phyloP scores from a whole-genome alignment of 139 green algal genomes.

The Coccomyxa sp. region DNA sequence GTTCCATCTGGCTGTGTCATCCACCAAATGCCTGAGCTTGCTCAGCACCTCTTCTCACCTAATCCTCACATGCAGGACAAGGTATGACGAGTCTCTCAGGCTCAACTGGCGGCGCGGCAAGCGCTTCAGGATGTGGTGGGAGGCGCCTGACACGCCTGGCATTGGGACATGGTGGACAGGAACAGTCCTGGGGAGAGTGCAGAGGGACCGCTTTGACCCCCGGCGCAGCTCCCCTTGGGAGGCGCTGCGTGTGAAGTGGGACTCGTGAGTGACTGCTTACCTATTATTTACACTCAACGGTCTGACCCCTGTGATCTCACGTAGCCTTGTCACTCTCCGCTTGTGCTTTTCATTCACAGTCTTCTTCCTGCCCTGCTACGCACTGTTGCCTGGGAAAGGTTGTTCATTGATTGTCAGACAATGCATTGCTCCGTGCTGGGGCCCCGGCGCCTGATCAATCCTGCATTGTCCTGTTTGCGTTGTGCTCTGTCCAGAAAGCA shows the following conservation, averaged over 20 bases:
- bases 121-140: not conserved
- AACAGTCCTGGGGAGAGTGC: not conserved
- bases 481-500: no score
- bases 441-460: no score
- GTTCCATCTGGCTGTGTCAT: not conserved
- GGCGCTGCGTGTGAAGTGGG: conserved; percentile 1
- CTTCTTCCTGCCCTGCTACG: not conserved
- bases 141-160: not conserved
- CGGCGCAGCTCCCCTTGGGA: not conserved
- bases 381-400: not conserved
- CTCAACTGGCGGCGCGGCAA: not conserved
- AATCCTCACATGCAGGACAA: not conserved
- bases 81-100: not conserved
- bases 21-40: no score
- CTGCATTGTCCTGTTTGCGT: no score
- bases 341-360: no score
- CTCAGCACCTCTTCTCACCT: no score
- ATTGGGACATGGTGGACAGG: not conserved
- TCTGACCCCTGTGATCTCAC: no score
- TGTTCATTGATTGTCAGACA: not conserved
- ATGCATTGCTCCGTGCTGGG: no score
- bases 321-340: no score
- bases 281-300: no score
- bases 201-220: not conserved
- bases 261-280: no score